A percentile compares a stretch with the other conserved stretches of the same genome.
phyloP scores from a whole-genome alignment of 495 filamentous ascomycete species.

The Apiosordaria backusii region DNA sequence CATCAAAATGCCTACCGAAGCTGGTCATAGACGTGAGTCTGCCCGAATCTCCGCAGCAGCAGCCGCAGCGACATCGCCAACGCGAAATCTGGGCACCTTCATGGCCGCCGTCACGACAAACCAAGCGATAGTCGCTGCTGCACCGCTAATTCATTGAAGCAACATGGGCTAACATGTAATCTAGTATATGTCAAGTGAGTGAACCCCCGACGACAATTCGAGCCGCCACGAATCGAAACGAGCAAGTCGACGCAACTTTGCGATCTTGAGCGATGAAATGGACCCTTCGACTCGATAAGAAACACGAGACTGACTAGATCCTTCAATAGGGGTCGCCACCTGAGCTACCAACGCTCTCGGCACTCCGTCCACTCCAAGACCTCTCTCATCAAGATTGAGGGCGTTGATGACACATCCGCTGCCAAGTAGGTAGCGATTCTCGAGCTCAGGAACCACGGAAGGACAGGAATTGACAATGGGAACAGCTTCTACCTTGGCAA shows the following conservation, averaged over 20 bases:
- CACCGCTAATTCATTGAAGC: conserved; percentile 3
- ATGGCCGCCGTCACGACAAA: not conserved
- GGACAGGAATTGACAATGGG: conserved; percentile 27
- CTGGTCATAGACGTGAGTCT: conserved; percentile 79
- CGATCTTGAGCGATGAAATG: conserved; percentile 7
- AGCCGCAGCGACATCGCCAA: conserved; percentile 12
- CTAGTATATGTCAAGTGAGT: conserved; percentile 94
- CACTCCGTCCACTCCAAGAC: conserved; percentile 80
- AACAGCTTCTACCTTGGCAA: conserved; percentile 86
- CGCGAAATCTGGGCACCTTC: not conserved
- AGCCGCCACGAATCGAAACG: not conserved
- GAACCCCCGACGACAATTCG: conserved; percentile 26
- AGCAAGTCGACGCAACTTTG: conserved; percentile 8
- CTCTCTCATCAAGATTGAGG: conserved; percentile 92
- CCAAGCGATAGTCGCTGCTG: conserved; percentile 11
- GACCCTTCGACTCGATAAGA: conserved; percentile 7
- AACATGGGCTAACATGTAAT: conserved; percentile 33
- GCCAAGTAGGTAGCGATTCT: conserved; percentile 65
- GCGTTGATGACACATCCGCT: conserved; percentile 80
- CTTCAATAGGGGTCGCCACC: conserved; percentile 72
- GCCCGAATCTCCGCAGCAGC: conserved; percentile 8
- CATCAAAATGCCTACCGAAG: conserved; percentile 77
- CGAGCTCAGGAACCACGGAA: not conserved
- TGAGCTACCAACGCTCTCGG: conserved; percentile 90
- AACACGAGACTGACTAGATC: conserved; percentile 30